These are phyloP conservation scores for Coccomyxa subellipsoidea DNA, from an alignment of 163 green algal genomes.

Conservation along the genomic window DNA sequence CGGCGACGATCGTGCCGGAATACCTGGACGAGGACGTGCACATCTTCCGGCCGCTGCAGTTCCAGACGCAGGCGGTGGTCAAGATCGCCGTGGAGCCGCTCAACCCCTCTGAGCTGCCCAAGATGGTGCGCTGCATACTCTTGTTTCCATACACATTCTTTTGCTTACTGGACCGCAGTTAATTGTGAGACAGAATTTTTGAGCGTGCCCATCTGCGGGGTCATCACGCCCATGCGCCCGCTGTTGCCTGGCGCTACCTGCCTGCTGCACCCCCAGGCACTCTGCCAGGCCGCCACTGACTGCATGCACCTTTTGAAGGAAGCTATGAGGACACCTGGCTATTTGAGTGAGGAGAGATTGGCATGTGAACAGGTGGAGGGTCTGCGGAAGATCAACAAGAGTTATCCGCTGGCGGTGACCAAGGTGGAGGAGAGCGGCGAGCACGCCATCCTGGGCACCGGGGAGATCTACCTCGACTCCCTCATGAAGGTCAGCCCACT, in stretches of 20 bases:
- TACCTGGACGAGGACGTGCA: slow-evolving; percentile 69
- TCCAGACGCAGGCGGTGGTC: slow-evolving; percentile 75
- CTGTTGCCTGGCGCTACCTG: no score
- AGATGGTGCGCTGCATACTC: slow-evolving; percentile 75
- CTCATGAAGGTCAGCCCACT: slow-evolving; percentile 82
- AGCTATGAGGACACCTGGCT: no score
- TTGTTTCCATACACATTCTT: no score
- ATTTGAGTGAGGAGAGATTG: neutral
- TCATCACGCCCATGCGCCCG: no score
- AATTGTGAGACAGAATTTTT: no score
- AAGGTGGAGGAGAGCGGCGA: slow-evolving; percentile 97
- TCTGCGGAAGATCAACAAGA: slow-evolving; percentile 86
- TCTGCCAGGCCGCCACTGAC: neutral
- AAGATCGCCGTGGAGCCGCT: slow-evolving; percentile 97
- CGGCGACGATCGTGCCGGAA: slow-evolving; percentile 86
- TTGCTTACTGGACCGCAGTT: no score
- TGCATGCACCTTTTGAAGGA: neutral
- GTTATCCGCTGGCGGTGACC: slow-evolving; percentile 86
- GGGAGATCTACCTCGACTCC: slow-evolving; percentile 96
- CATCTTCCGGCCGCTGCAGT: slow-evolving; percentile 87
- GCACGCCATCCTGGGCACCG: slow-evolving; percentile 95
- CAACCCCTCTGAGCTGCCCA: slow-evolving; percentile 94
- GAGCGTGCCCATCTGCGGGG: no score
- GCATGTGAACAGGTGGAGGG: slow-evolving; percentile 68
- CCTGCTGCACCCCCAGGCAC: no score